These are phyloP conservation scores for Mimosa bimucronata DNA, from an alignment of 306 rosid genomes.

Conservation along the genomic window DNA sequence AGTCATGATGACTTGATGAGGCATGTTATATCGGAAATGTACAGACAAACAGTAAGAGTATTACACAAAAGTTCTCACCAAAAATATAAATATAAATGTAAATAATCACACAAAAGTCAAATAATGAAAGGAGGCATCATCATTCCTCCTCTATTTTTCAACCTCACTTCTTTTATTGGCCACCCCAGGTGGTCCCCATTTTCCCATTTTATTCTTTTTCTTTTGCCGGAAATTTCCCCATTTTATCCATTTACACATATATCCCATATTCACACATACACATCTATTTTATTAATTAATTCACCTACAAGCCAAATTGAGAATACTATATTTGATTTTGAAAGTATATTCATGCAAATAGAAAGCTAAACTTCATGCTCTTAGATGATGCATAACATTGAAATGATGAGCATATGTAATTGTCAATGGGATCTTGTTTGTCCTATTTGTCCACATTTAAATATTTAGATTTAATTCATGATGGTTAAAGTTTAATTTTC, in stretches of 20 bases:
- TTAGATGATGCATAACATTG: not conserved
- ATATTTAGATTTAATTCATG: not conserved
- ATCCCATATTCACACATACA: not conserved
- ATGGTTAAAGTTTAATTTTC: not conserved
- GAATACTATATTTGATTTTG: not conserved
- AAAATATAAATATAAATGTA: not conserved
- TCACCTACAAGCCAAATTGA: not conserved
- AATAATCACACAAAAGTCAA: slow-evolving; percentile 6
- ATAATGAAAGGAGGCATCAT: slow-evolving; percentile 51
- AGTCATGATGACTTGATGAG: slow-evolving; percentile 48
- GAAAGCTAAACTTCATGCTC: not conserved
- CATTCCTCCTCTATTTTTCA: slow-evolving; percentile 44
- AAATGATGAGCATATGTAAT: not conserved
- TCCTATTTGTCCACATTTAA: not conserved
- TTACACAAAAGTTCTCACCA: slow-evolving; percentile 52
- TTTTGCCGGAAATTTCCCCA: too few species aligned
- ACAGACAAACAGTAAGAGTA: not conserved
- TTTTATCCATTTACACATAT: not conserved
- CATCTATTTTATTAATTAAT: too few species aligned
- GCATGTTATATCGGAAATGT: slow-evolving; percentile 19
- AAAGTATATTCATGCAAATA: too few species aligned
- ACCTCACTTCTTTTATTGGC: slow-evolving; percentile 18
- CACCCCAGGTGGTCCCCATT: not conserved
- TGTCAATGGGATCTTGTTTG: not conserved
- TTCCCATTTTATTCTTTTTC: not conserved